Evolutionary conservation across 176 grass and related monocot genomes (phyloP).

Genomic region (Carex parvula): DNA sequence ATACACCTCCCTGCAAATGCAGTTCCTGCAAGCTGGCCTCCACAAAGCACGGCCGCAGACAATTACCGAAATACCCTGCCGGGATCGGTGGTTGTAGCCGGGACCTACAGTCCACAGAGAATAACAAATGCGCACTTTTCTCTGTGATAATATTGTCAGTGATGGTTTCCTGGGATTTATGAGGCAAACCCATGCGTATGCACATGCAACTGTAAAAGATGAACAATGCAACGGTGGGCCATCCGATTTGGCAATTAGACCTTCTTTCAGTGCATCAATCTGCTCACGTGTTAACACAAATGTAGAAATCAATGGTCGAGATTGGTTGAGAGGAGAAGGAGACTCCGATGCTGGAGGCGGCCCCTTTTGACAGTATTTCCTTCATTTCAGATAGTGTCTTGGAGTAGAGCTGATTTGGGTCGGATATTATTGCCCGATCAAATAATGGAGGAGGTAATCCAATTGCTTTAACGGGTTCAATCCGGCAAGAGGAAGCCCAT

Average conservation of each 20-base stretch:
- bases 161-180: conserved; percentile 11
- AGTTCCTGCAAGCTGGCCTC: conserved; percentile 48
- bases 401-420: conserved; percentile 51
- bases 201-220: conserved; percentile 80
- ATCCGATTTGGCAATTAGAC: conserved; percentile 24
- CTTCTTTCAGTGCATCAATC: conserved; percentile 68
- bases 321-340: conserved; percentile 25
- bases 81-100: conserved; percentile 59
- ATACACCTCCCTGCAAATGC: conserved; percentile 38
- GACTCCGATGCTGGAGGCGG: conserved; percentile 34
- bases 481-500: conserved; percentile 43
- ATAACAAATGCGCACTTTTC: conserved; percentile 58
- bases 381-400: conserved; percentile 85
- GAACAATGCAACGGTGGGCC: conserved; percentile 49
- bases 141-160: neutral
- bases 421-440: conserved; percentile 44
- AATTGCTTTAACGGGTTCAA: neutral
- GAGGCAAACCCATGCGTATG: conserved; percentile 85
- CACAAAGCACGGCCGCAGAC: conserved; percentile 81
- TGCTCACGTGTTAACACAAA: conserved; percentile 49
- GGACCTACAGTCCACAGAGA: conserved; percentile 76
- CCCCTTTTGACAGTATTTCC: conserved; percentile 37
- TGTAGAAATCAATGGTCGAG: conserved; percentile 54
- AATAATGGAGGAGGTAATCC: conserved; percentile 36
- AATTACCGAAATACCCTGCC: conserved; percentile 82